Evolutionary conservation across 805 yeast species (phyloP).

Genomic region (Cephaloascus albidus): DNA sequence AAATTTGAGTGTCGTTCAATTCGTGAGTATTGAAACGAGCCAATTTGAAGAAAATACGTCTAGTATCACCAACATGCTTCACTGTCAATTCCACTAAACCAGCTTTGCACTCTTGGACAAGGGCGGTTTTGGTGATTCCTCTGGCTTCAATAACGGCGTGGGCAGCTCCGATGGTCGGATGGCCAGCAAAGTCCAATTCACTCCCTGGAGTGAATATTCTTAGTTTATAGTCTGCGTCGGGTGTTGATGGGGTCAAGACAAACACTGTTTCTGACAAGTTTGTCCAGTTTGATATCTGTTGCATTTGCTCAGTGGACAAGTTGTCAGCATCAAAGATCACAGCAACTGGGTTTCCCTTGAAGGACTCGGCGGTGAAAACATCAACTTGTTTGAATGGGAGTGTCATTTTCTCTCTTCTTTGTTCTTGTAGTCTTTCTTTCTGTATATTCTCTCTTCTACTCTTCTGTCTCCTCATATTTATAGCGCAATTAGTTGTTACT

Average conservation of each 20-base stretch:
- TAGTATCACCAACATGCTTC: conserved; percentile 6
- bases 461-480: no score
- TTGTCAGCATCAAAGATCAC: conserved; percentile 33
- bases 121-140: conserved; percentile 13
- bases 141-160: conserved; percentile 33
- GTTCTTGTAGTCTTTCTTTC: no score
- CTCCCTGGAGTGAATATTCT: conserved; percentile 37
- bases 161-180: conserved; percentile 49
- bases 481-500: no score
- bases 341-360: conserved; percentile 48
- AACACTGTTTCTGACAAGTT: conserved; percentile 53
- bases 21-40: conserved; percentile 9
- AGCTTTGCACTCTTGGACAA: conserved; percentile 34
- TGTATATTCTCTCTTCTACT: no score
- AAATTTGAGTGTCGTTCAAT: conserved; percentile 4
- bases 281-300: conserved; percentile 46
- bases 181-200: conserved; percentile 58
- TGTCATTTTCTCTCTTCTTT: no score
- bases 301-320: conserved; percentile 31
- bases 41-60: conserved; percentile 18
- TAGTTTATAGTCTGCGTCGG: conserved; percentile 34
- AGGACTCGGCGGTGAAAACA: conserved; percentile 28
- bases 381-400: conserved; percentile 23
- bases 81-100: conserved; percentile 29
- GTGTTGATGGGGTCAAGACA: conserved; percentile 27